Conservation (phyloP, 1,284 basidiomycete species). For the Malassezia japonica region DNA sequence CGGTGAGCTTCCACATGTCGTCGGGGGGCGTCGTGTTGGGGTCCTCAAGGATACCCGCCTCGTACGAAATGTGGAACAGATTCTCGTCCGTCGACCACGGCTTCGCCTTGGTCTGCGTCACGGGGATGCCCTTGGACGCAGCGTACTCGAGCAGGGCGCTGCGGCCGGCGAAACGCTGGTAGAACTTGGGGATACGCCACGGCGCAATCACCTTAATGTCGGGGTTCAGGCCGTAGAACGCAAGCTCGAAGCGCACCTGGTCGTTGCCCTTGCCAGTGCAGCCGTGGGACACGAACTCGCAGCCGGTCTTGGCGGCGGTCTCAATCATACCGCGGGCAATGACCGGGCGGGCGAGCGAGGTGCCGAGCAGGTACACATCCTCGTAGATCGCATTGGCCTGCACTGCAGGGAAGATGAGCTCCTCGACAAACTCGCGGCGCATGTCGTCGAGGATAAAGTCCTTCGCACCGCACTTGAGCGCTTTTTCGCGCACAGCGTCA, state of each 20-base stretch:
- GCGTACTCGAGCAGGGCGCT: slow-evolving; percentile 86
- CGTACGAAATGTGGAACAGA: slow-evolving; percentile 98
- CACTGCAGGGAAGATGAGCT: slow-evolving; percentile 90
- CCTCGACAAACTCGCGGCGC: slow-evolving; percentile 86
- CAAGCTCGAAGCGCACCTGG: slow-evolving; percentile 97
- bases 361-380: slow-evolving; percentile 96
- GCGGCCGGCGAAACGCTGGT: slow-evolving; percentile 91
- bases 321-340: slow-evolving; percentile 99
- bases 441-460: slow-evolving; percentile 92
- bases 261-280: slow-evolving; percentile 99
- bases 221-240: slow-evolving; percentile 96
- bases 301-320: slow-evolving; percentile 66
- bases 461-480: slow-evolving; percentile 80
- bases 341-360: slow-evolving; percentile 92
- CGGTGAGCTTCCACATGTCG: slow-evolving; percentile 99
- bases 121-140: slow-evolving; percentile 77
- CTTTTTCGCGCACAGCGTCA: slow-evolving; percentile 81
- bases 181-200: slow-evolving; percentile 95
- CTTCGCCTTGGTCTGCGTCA: slow-evolving; percentile 88
- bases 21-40: slow-evolving; percentile 84
- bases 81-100: slow-evolving; percentile 97
- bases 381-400: slow-evolving; percentile 99
- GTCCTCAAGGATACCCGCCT: slow-evolving; percentile 96
- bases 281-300: slow-evolving; percentile 78
- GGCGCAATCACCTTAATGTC: slow-evolving; percentile 98